Evolutionary conservation across 2,329 filamentous ascomycete genomes (phyloP), one percentile per base, ranked within the genome.

Genomic region (Diaporthe destruens): DNA sequence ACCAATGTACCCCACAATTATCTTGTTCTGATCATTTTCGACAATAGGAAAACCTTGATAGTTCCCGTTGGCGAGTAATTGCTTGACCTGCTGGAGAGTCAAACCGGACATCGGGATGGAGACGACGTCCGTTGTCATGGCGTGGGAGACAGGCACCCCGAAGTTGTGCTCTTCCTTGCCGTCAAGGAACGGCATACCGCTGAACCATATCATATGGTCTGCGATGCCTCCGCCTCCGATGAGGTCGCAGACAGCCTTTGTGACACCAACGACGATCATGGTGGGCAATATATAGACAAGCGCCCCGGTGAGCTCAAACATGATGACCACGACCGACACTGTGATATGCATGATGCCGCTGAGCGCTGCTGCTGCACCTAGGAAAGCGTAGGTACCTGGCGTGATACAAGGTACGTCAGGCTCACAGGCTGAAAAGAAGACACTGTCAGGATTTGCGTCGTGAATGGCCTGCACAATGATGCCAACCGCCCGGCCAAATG

Each of bases 301-400:
- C 8, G 96, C 96, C n/a, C 96, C 96, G 0, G 96, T 99, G 63
- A 99, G 88, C 82, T 99, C 96, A 79, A 98, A 98, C 96, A 99
- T 98, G 82, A 99, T 99, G 78, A 99, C 96, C 2, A 98, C 96
- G 12, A 99, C 95, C 0, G 95, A 97, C 20, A 99, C 91, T 0
- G 96, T 98, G 75, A 99, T 93, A 82, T 98, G 96, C 96, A 98
- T 99, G 79, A 98, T 98, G 12, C 96, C 96, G 80, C 93, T 96
- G 32, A 99, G 86, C 0, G 96, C 94, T 2, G 96, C 96, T 0
- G 92, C 96, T 6, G 96, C 96, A 54, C 96, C 96, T 0, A 99
- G 87, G 77, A 99, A 97, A 8, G 96, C 96, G 80, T 99, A 99
- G 0, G 96, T 98, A 12, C 96, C 96, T 0, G 96, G 96, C 0